Evolutionary conservation across 768 basidiomycete genomes (phyloP).

Genomic region (Pisolithus microcarpus): DNA sequence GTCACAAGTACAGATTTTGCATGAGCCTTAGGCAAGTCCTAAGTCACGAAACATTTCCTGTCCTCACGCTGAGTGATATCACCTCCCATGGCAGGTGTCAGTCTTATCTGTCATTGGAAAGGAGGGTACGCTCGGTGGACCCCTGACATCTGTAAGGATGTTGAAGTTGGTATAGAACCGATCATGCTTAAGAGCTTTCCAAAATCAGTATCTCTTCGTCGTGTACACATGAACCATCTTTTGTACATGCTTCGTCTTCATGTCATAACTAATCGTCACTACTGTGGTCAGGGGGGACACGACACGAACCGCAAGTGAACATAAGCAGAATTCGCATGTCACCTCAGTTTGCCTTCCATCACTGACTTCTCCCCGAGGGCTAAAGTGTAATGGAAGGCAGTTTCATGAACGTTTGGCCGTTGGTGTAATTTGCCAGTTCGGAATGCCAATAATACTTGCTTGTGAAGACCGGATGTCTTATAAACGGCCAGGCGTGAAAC

Average conservation of each 20-base stretch:
- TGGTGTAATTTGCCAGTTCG: too few species aligned
- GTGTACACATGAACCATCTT: not conserved
- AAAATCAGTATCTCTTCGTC: not conserved
- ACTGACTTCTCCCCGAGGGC: too few species aligned
- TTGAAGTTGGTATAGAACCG: not conserved
- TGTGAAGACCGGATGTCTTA: too few species aligned
- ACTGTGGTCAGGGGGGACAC: too few species aligned
- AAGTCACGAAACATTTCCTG: not conserved
- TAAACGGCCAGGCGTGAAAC: too few species aligned
- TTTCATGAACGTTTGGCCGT: too few species aligned
- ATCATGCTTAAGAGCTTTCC: not conserved
- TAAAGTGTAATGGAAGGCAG: too few species aligned
- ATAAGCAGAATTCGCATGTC: too few species aligned
- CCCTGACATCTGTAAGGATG: not conserved
- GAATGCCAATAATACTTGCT: too few species aligned
- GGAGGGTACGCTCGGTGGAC: not conserved
- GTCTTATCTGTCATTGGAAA: not conserved
- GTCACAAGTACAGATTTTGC: slow-evolving; percentile 33
- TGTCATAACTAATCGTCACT: not conserved
- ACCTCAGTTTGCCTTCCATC: too few species aligned
- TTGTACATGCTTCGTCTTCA: not conserved
- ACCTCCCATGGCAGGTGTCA: not conserved
- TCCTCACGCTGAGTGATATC: not conserved
- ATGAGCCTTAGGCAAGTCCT: slow-evolving; percentile 14
- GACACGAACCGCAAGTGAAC: too few species aligned